phyloP scores from a whole-genome alignment of 257 asterid genomes.

The Fraxinus cuspidata region DNA sequence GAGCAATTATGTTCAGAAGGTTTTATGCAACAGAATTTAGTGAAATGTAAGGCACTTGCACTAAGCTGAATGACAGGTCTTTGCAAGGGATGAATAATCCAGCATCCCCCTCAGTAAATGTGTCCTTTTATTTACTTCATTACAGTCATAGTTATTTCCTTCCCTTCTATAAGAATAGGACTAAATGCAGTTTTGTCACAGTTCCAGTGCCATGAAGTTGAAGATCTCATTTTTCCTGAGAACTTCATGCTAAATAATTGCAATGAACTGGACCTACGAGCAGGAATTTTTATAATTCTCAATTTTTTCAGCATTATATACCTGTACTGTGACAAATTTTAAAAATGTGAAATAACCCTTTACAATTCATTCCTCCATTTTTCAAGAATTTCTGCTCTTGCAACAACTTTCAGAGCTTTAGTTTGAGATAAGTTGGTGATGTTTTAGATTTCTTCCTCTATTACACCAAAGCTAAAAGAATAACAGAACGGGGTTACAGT shows the following conservation, averaged over 20 bases:
- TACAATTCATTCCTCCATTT: not conserved
- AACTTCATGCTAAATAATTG: not conserved
- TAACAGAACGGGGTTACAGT: not conserved
- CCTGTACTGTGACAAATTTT: not conserved
- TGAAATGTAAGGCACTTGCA: not conserved
- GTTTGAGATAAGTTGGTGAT: not conserved
- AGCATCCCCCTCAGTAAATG: not conserved
- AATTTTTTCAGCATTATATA: not conserved
- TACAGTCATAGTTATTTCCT: not conserved
- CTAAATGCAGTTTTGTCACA: not conserved
- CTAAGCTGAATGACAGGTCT: not conserved
- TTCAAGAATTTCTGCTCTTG: not conserved
- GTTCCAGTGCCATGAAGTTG: not conserved
- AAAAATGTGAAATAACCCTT: not conserved
- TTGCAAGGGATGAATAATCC: not conserved
- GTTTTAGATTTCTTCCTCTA: not conserved
- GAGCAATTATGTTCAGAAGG: not conserved
- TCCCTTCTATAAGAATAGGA: not conserved
- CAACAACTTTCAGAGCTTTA: not conserved
- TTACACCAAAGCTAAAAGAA: not conserved
- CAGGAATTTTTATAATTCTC: not conserved
- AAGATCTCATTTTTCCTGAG: not conserved
- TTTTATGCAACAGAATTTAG: conserved; percentile 7
- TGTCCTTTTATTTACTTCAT: not conserved
- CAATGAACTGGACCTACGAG: not conserved